phyloP scores from a whole-genome alignment of 352 stramenopile species.

The Phytophthora tentaculata region DNA sequence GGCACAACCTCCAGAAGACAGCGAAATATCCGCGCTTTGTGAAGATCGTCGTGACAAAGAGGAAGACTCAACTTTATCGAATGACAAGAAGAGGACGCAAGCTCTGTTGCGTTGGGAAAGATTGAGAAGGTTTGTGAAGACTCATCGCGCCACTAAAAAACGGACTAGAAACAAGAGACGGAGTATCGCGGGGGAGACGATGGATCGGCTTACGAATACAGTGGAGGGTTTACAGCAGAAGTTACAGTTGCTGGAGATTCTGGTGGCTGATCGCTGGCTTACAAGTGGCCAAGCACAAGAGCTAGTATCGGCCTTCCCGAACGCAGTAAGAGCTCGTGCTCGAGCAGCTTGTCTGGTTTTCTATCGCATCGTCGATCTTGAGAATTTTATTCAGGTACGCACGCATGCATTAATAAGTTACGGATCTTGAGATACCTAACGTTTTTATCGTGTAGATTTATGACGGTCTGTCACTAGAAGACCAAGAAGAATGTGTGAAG shows the following conservation, averaged over 20 bases:
- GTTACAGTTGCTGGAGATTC: slow-evolving; percentile 51
- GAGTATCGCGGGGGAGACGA: slow-evolving; percentile 3
- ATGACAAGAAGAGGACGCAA: slow-evolving; percentile 16
- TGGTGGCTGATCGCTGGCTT: slow-evolving; percentile 61
- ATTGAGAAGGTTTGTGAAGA: slow-evolving; percentile 36
- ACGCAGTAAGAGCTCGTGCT: slow-evolving; percentile 54
- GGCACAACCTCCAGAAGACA: slow-evolving; percentile 21
- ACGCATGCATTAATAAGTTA: background rate
- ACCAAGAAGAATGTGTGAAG: slow-evolving; percentile 66
- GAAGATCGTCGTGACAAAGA: slow-evolving; percentile 17
- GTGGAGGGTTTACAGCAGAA: slow-evolving; percentile 32
- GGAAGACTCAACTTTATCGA: background rate
- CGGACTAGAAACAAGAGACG: background rate
- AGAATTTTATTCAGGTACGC: slow-evolving; percentile 72
- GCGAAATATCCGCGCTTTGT: slow-evolving; percentile 22
- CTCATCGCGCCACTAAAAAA: background rate
- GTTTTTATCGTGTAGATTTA: slow-evolving; percentile 44
- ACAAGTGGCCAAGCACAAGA: slow-evolving; percentile 49
- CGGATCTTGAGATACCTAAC: background rate
- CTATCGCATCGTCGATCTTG: slow-evolving; percentile 70
- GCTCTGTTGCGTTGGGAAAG: slow-evolving; percentile 50
- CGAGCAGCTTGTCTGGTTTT: slow-evolving; percentile 66
- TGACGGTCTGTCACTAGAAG: slow-evolving; percentile 49
- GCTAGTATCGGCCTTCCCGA: slow-evolving; percentile 50
- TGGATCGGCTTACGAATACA: slow-evolving; percentile 23